Percentiles rank a stretch among this genome's conserved stretches.
Evolutionary conservation across 257 asterid genomes (phyloP).

Genomic region (Apocynum venetum): DNA sequence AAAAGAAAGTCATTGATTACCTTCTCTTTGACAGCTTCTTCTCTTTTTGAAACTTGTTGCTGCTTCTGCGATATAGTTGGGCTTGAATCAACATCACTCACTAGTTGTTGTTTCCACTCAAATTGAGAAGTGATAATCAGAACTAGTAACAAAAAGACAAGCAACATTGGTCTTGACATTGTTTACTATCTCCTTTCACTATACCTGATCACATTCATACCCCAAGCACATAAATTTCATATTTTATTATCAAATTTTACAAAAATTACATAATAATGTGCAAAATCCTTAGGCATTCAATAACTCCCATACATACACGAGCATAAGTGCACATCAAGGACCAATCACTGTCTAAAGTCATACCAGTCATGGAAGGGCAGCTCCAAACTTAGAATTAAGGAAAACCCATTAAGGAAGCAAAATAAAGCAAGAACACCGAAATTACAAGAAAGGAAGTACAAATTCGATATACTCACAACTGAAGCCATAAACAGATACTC

Average conservation of each 20-base stretch:
- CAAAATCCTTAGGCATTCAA: background rate
- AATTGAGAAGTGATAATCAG: slow-evolving; percentile 77
- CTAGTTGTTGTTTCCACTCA: slow-evolving; percentile 82
- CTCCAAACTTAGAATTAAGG: background rate
- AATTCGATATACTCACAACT: background rate
- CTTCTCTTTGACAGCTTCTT: slow-evolving; percentile 76
- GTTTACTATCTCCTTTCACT: slow-evolving; percentile 31
- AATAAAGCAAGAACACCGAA: background rate
- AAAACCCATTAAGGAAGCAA: background rate
- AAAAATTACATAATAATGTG: background rate
- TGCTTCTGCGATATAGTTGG: slow-evolving; percentile 61
- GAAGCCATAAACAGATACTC: background rate
- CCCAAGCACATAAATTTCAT: background rate
- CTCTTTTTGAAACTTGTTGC: slow-evolving; percentile 54
- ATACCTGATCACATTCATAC: slow-evolving; percentile 33
- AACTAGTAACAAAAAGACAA: slow-evolving; percentile 62
- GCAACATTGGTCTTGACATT: slow-evolving; percentile 79
- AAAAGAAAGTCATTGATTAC: slow-evolving; percentile 24
- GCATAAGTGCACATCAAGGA: background rate
- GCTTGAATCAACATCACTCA: slow-evolving; percentile 52
- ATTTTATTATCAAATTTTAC: background rate
- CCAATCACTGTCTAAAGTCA: background rate
- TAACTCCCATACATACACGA: background rate
- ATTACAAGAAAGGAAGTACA: background rate
- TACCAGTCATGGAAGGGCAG: background rate